Evolutionary conservation across 208 protist genomes (phyloP).

Genomic region (Crithidia sp.): DNA sequence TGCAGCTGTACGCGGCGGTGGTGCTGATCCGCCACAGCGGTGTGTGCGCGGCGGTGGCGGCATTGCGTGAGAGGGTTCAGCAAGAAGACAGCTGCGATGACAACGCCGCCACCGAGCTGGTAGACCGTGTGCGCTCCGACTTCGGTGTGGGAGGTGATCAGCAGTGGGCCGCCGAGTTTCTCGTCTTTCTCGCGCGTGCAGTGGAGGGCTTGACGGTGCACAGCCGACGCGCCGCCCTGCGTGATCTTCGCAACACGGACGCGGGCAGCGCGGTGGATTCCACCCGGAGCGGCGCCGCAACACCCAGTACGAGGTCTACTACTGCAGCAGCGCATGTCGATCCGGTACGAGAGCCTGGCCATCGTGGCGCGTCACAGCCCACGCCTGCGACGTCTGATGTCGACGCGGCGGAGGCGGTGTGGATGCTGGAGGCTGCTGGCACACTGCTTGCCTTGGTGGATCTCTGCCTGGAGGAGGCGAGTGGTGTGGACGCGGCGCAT

Average conservation of each 20-base stretch:
- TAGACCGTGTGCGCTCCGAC: not conserved
- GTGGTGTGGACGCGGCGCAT: not conserved
- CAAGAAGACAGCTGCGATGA: too few relatives aligned
- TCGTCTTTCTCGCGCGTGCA: not conserved
- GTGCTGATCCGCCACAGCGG: not conserved
- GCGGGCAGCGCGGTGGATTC: not conserved
- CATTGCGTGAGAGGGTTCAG: too few relatives aligned
- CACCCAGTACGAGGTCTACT: too few relatives aligned
- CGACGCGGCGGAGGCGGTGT: constrained; percentile 19
- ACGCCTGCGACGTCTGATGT: too few relatives aligned
- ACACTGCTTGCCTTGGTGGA: not conserved
- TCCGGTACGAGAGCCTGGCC: too few relatives aligned
- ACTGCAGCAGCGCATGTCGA: too few relatives aligned
- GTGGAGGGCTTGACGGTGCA: not conserved
- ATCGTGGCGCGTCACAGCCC: too few relatives aligned
- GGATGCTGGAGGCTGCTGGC: constrained; percentile 16
- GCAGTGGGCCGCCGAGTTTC: not conserved
- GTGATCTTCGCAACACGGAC: not conserved
- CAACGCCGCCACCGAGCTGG: not conserved
- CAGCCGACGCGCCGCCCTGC: not conserved
- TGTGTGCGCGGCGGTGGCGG: not conserved
- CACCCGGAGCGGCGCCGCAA: not conserved
- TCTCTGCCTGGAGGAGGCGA: not conserved
- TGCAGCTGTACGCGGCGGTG: constrained; percentile 16
- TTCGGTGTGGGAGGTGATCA: not conserved